Conservation (phyloP, 345 rosid species). For the Populus deltoides region DNA sequence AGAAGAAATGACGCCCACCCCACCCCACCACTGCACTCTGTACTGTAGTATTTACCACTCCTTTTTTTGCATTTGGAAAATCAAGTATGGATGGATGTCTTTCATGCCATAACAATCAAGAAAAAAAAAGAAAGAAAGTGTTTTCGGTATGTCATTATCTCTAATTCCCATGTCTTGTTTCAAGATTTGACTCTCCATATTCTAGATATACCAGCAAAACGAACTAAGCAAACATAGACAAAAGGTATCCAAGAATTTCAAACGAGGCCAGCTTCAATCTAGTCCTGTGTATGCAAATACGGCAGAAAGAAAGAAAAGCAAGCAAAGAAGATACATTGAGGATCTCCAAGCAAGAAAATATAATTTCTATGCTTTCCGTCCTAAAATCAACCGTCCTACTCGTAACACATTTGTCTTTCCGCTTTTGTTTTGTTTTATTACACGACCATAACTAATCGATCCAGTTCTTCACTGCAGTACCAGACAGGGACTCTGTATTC, state of each 20-base stretch:
- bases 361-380: background rate
- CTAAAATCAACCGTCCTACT: background rate
- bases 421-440: background rate
- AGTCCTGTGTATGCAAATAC: background rate
- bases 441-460: background rate
- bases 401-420: background rate
- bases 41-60: background rate
- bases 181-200: background rate
- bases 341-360: background rate
- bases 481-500: background rate
- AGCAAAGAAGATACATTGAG: background rate
- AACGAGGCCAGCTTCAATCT: background rate
- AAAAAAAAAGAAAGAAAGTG: background rate
- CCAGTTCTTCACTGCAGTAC: background rate
- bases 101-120: background rate
- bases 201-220: constrained; percentile 8
- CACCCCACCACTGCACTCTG: background rate
- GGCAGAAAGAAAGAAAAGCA: background rate
- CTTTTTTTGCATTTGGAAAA: background rate
- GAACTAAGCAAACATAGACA: background rate
- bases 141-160: background rate
- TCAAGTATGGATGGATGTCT: background rate
- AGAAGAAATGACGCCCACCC: constrained; percentile 3
- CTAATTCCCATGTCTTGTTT: background rate
- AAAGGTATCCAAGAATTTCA: background rate